A percentile compares a stretch with the other conserved stretches of the same genome.
These are phyloP conservation scores for Polytrichum commune DNA, from an alignment of 225 moss, liverwort and hornwort genomes.

Conservation along the genomic window DNA sequence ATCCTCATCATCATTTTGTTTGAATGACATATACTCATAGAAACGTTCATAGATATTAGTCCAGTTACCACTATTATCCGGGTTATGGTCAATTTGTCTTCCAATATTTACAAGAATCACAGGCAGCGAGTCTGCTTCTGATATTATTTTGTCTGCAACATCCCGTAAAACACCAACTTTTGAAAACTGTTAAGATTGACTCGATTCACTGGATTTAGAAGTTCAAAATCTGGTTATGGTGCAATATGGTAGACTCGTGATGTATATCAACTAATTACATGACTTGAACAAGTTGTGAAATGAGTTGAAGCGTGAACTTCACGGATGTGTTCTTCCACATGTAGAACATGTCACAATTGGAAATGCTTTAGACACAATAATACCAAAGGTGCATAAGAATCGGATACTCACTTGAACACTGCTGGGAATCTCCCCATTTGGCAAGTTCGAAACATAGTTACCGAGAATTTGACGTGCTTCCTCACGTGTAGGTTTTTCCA, in stretches of 20 bases:
- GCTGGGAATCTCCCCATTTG: not conserved
- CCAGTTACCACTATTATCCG: not conserved
- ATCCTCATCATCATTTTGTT: not conserved
- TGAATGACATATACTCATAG: not conserved
- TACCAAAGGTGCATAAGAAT: too few species aligned
- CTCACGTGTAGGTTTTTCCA: not conserved
- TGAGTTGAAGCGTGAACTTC: too few species aligned
- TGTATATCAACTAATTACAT: too few species aligned
- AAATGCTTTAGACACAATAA: too few species aligned
- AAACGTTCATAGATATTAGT: not conserved
- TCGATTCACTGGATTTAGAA: too few species aligned
- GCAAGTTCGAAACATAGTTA: slow-evolving; percentile 5
- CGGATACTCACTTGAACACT: not conserved
- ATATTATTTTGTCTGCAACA: not conserved
- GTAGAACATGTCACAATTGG: too few species aligned
- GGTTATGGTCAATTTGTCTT: slow-evolving; percentile 11
- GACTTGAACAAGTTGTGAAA: too few species aligned
- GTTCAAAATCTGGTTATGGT: too few species aligned
- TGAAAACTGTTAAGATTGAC: too few species aligned
- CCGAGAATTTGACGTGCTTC: slow-evolving; percentile 11
- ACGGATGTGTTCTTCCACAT: too few species aligned
- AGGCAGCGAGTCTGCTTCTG: not conserved
- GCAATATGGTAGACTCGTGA: too few species aligned
- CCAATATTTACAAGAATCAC: slow-evolving; percentile 6
- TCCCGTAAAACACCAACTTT: not conserved